A percentile compares a stretch with the other conserved stretches of the same genome.
These are phyloP conservation scores for Theileria orientalis DNA, from an alignment of 169 alveolate species.

Conservation along the genomic window DNA sequence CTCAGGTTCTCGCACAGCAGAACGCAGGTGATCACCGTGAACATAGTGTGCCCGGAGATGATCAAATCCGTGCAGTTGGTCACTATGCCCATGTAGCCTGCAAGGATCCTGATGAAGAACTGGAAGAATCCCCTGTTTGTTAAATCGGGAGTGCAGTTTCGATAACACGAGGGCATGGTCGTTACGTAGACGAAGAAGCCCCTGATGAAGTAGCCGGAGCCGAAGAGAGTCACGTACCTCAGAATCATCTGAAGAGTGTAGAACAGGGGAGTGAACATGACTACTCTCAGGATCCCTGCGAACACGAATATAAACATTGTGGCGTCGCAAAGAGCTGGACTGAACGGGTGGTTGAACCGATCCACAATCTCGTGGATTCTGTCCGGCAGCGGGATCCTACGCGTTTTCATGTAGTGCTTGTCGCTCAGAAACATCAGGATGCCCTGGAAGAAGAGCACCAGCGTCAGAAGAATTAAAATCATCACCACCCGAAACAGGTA, in stretches of 20 bases:
- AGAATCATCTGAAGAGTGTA: conserved; percentile 47
- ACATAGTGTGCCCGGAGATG: conserved; percentile 76
- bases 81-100: conserved; percentile 54
- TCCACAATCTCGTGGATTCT: conserved; percentile 60
- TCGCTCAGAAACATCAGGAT: conserved; percentile 43
- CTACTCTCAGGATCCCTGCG: conserved; percentile 38
- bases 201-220: conserved; percentile 58
- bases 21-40: conserved; percentile 42
- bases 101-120: conserved; percentile 23
- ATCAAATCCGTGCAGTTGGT: conserved; percentile 74
- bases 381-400: conserved; percentile 58
- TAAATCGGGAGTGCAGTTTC: conserved; percentile 56
- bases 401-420: conserved; percentile 31
- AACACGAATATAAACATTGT: conserved; percentile 27
- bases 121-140: conserved; percentile 5
- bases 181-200: conserved; percentile 67
- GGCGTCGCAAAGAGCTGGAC: conserved; percentile 31
- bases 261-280: conserved; percentile 61
- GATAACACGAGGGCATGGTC: conserved; percentile 66
- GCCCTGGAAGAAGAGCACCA: conserved; percentile 47
- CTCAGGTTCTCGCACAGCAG: conserved; percentile 47
- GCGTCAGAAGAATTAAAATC: conserved; percentile 17
- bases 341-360: conserved; percentile 19
- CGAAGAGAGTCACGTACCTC: conserved; percentile 47
- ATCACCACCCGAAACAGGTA: conserved; percentile 24